Base-by-base conservation (phyloP, 257 asterid species). In the Parsonsia alboflavescens region DNA sequence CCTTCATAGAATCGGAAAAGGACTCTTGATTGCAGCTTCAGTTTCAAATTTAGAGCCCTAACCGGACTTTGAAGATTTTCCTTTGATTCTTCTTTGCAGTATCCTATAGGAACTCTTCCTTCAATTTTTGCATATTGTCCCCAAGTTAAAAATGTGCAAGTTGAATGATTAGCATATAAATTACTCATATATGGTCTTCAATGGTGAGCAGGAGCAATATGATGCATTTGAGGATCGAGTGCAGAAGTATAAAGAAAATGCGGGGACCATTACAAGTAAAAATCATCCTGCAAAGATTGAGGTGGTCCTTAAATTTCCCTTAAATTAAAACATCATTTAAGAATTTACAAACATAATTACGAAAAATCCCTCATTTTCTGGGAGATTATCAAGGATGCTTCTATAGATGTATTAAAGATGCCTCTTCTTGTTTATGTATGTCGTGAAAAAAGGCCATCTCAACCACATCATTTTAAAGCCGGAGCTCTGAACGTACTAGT, bases 401-500 rank as follows among this genome's bases (percentile, higher is more conserved):
- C 10, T 62, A 73, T 2, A 74, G 46, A 61, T 74, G 62, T 10
- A 52, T 70, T 56, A 28, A 83, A 69, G 46, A 73, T 86, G 87
- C 88, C 91, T 39, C 77, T 84, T 24, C 89, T 88, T 26, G 91
- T 86, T 39, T 91, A 91, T 74, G 85, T 86, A 45, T 80, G 93
- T 33, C 79, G 97, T 57, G 97, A 91, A 81, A 89, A 89, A 80
- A 80, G 86, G 64, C 84, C 92, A 26, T 70, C 74, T 33, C 80
- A 77, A 69, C 82, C 86, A 2, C 96, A 89, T 75, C 87, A 89
- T 78, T 89, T 89, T 79, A 91, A 89, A 84, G 97, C 90, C 26
- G 97, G 97, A 73, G 90, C 96, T 6, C 79, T 91, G 67, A 91
- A 89, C 64, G 80, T 74, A 49, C 90, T 91, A 41, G 97, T 91